Evolutionary conservation across 2,329 filamentous ascomycete genomes (phyloP), one percentile per base, ranked within the genome.

Genomic region (Fusarium drepaniforme): DNA sequence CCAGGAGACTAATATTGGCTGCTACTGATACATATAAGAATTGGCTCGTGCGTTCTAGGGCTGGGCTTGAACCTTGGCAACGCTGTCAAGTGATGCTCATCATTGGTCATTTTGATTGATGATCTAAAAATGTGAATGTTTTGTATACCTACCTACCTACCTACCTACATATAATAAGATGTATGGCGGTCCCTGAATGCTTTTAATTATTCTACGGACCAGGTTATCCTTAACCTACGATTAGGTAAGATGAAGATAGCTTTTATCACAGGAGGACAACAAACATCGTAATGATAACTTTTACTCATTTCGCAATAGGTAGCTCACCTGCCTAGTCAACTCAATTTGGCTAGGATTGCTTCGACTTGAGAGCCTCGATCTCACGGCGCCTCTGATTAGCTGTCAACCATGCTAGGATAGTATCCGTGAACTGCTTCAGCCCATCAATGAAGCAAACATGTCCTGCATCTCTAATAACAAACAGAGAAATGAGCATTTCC

Each of bases 381-480:
- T 53, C 25, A 8, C 25, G 25, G 3, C 49, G 49, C 25, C 28
- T 53, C 25, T 33, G 25, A 12, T 53, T 25, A n/a, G 49, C 49
- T 9, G 49, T 70, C 35, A 75, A 23, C 70, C 73, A 78, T 1
- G 51, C 69, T 5, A 67, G 3, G 0, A 77, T 28, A 1, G 68
- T 61, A 12, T 40, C 44, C 1, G 51, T 46, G 66, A 84, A 86
- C 21, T 80, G 73, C 4, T 82, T 80, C 23, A 80, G 79, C 0
- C 80, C 82, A 70, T 85, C 84, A 8, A 86, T 71, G 40, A 84
- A 85, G 40, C 79, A 82, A 0, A 84, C 80, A 64, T 86, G 85
- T 0, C 84, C 84, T 0, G 84, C 81, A 40, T 82, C 76, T 21
- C 79, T 77, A 28, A 86, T 80, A 13, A 85, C 68, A 38, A 80